Base-by-base conservation (phyloP, 805 yeast genomes). In the Wickerhamiella vanderwaltii region DNA sequence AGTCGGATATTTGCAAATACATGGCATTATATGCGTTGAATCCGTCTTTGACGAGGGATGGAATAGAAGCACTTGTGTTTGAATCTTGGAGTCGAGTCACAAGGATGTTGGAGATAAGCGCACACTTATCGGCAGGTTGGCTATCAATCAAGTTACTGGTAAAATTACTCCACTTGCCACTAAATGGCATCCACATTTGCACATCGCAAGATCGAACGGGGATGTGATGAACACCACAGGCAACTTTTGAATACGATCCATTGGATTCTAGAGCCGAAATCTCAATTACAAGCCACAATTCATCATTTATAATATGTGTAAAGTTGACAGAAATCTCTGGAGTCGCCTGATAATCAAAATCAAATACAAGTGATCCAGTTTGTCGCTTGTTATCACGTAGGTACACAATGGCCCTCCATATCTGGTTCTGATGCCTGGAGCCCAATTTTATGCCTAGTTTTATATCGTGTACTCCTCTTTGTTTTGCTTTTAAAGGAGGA, bases 351-450 rank as follows among this genome's bases (percentile, higher is more conserved):
- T 7, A 11, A 7, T 23, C 26, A 11, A 23, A 7, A 11, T 23
- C 26, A 23, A 7, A 11, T 7, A 23, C 26, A 7, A 23, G 7
- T 23, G 26, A 7, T 23, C 26, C 26, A 7, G 26, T 7, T 23
- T 23, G 9, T 7, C 26, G 26, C 26, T 19, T 6, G 7, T 20
- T 6, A 13, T 12, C 26, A 5, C 25, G 13, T 12, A 33, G 13
- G n/a, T 33, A 33, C 9, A n/a, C 36, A 33, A 33, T 33, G 7
- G 26, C 26, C 3, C 36, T 20, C 36, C 36, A 33, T 3, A 26
- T 20, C 17, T 20, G 36, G 17, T 33, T 33, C 13, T 33, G 36
- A 4, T 20, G 26, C 9, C 36, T 25, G 9, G 12, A 5, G 12
- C 36, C 36, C 25, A 33, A 17, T 12, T 9, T n/a, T 5, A 33